These are phyloP conservation scores for Metroxylon sagu DNA, from an alignment of 176 grass and related monocot species.

Conservation along the genomic window DNA sequence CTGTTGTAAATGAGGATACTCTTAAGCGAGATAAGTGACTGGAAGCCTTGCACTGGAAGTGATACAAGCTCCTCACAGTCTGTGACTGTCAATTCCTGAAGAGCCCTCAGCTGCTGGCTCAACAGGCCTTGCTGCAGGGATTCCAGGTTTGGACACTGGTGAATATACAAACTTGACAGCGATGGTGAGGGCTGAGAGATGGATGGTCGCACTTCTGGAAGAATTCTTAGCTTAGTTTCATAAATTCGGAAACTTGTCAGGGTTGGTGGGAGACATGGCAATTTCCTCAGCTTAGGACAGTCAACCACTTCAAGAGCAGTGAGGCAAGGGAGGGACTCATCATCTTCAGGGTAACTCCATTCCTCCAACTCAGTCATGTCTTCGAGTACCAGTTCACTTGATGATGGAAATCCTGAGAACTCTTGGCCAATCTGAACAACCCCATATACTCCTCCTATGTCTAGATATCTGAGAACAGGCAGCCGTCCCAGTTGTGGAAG, in stretches of 20 bases:
- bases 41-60: conserved; percentile 44
- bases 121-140: conserved; percentile 53
- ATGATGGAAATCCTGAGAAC: conserved; percentile 57
- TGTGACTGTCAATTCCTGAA: conserved; percentile 41
- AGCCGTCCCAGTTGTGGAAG: conserved; percentile 55
- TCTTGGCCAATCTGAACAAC: conserved; percentile 45
- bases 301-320: conserved; percentile 40
- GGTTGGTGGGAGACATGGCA: conserved; percentile 38
- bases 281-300: conserved; percentile 33
- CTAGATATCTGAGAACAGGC: conserved; percentile 39
- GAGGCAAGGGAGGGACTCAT: conserved; percentile 35
- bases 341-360: conserved; percentile 31
- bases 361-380: conserved; percentile 41
- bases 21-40: conserved; percentile 30
- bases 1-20: conserved; percentile 54
- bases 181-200: conserved; percentile 16
- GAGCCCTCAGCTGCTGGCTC: conserved; percentile 24
- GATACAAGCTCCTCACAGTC: conserved; percentile 35
- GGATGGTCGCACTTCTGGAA: conserved; percentile 36
- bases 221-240: conserved; percentile 33
- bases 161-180: conserved; percentile 40
- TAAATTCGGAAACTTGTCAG: conserved; percentile 50
- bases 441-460: conserved; percentile 32
- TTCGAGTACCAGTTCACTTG: conserved; percentile 39
- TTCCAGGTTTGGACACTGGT: conserved; percentile 40